Evolutionary conservation across 495 filamentous ascomycete species (phyloP), one percentile per base, ranked within the genome.

Genomic region (Talaromyces nanjingensis): DNA sequence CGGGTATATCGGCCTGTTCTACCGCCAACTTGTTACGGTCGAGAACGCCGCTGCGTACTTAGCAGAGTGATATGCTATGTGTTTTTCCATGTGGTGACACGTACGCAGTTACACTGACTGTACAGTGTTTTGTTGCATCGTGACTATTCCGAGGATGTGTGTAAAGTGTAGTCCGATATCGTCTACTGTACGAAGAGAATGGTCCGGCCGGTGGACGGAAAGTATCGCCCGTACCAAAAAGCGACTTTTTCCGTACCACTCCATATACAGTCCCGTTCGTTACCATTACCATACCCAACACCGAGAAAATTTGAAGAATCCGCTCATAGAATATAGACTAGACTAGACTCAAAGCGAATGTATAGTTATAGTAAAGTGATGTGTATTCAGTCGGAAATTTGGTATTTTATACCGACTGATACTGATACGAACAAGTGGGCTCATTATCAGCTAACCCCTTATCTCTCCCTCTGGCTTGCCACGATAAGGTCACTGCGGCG

Each of bases 401-500:
- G 18, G n/a, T 42, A 9, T 20, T 9, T 22, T 24, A 24, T 2
- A 24, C 22, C 22, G 22, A 24, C 22, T 24, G 22, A 24, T 24
- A 24, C 1, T 24, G 45, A 45, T 18, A 49, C 16, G 8, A 9
- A 49, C 49, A 9, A 14, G 8, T n/a, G 53, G 22, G n/a, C 7
- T 56, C 14, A 16, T 20, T 59, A 59, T 33, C 31, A 20, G 7
- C 20, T 18, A 20, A 24, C 54, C 54, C 27, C 56, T 59, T 59
- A 59, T 59, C 56, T 58, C 55, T 57, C 11, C 16, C 54, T 31
- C 14, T 18, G n/a, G 31, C 24, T 53, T 27, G 59, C 45, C 59
- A 62, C 59, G 59, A 45, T 45, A 62, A 62, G 59, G 59, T 62
- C 59, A 62, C 39, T 25, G 39, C 37, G 45, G 59, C 59, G 45